These are phyloP conservation scores for Kodamaea lidongshanica DNA, from an alignment of 805 yeast genomes.

Conservation along the genomic window DNA sequence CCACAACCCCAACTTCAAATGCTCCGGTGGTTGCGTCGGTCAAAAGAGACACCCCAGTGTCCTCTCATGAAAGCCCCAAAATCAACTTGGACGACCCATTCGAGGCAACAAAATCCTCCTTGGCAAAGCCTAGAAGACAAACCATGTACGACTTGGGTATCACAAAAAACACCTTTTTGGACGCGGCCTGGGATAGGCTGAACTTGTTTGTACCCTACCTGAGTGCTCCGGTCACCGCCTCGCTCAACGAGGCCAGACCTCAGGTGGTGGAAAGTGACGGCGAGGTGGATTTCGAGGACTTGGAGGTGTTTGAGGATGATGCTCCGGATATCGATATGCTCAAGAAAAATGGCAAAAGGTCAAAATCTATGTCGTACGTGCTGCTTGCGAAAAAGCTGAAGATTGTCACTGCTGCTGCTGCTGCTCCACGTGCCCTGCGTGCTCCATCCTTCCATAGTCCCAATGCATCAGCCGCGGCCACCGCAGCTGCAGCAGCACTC, in stretches of 20 bases:
- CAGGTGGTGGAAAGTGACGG: slow-evolving; percentile 17
- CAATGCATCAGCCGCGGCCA: slow-evolving; percentile 63
- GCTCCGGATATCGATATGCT: slow-evolving; percentile 33
- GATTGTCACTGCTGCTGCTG: slow-evolving; percentile 68
- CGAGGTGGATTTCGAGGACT: slow-evolving; percentile 40
- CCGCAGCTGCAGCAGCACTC: slow-evolving; percentile 70
- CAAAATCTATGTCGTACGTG: slow-evolving; percentile 59
- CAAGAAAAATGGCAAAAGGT: slow-evolving; percentile 48
- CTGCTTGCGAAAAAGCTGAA: slow-evolving; percentile 44
- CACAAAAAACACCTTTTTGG: slow-evolving; percentile 38
- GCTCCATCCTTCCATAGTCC: slow-evolving; percentile 52
- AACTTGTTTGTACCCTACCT: slow-evolving; percentile 60
- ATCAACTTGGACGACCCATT: slow-evolving; percentile 21
- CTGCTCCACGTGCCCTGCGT: slow-evolving; percentile 74
- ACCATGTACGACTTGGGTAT: slow-evolving; percentile 49
- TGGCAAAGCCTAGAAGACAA: slow-evolving; percentile 41
- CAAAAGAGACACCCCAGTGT: too few relatives aligned
- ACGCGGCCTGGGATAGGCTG: slow-evolving; percentile 33
- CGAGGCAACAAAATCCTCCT: slow-evolving; percentile 30
- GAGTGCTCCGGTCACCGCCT: slow-evolving; percentile 74
- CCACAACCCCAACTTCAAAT: too few relatives aligned
- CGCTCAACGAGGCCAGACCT: slow-evolving; percentile 32
- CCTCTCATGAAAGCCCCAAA: too few relatives aligned
- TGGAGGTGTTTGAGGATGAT: slow-evolving; percentile 42
- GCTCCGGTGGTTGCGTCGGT: too few relatives aligned